Conservation (phyloP, 1,284 basidiomycete species). For the Boletellus sp. region DNA sequence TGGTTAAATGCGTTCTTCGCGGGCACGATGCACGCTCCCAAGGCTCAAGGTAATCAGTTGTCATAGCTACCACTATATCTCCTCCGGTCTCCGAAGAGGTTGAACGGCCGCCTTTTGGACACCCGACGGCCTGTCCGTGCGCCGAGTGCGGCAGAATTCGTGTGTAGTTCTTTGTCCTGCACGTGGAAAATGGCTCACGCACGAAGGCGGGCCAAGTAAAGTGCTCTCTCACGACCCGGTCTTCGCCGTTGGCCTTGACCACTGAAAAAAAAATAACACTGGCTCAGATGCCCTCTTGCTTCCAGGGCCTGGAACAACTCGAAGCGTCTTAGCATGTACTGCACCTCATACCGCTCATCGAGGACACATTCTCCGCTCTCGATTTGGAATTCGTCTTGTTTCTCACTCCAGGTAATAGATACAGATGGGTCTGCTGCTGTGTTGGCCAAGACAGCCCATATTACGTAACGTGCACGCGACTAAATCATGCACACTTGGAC, state of each 20-base stretch:
- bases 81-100: background rate
- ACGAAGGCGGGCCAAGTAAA: background rate
- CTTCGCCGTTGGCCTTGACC: background rate
- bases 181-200: background rate
- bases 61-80: background rate
- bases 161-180: background rate
- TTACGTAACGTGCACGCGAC: background rate
- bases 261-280: background rate
- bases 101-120: background rate
- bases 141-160: background rate
- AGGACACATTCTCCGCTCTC: background rate
- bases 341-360: constrained; percentile 8
- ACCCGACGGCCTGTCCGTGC: background rate
- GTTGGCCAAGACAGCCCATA: background rate
- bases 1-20: constrained; percentile 1
- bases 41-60: constrained; percentile 1
- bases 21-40: background rate
- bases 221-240: background rate
- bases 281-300: background rate
- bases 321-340: background rate
- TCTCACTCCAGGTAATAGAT: background rate
- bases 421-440: background rate
- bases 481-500: background rate
- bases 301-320: background rate
- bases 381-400: background rate